Evolutionary conservation across 345 rosid species (phyloP).

Genomic region (Dimocarpus longan): DNA sequence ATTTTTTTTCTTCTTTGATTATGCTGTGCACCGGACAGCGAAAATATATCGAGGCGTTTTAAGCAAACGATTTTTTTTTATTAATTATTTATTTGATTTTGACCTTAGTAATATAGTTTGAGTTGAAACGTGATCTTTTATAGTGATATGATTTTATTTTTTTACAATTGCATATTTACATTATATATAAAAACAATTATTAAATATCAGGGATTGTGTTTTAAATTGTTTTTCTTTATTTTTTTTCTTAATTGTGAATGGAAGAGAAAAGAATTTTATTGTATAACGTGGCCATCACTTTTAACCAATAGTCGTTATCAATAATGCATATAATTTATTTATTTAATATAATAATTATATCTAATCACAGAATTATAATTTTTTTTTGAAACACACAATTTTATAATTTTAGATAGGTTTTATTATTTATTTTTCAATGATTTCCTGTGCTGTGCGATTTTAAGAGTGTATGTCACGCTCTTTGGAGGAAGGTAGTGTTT

Average conservation of each 20-base stretch:
- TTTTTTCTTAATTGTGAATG: too few species aligned
- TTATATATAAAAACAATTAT: too few species aligned
- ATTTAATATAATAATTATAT: too few species aligned
- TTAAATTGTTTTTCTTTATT: too few species aligned
- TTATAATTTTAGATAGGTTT: background rate
- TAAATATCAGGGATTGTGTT: too few species aligned
- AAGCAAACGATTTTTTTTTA: background rate
- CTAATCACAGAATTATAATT: background rate
- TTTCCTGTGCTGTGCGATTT: background rate
- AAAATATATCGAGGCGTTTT: background rate
- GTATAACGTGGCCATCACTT: background rate
- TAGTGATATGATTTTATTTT: too few species aligned
- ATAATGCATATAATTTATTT: too few species aligned
- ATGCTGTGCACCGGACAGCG: too few species aligned
- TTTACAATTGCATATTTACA: too few species aligned
- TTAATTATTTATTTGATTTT: background rate
- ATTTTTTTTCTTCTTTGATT: too few species aligned
- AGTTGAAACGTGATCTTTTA: background rate
- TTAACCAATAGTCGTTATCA: background rate
- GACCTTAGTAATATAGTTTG: background rate
- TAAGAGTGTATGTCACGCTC: background rate
- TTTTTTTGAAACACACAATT: too few species aligned
- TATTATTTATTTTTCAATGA: background rate
- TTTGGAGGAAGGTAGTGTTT: slow-evolving; percentile 11
- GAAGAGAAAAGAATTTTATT: too few species aligned